phyloP scores from a whole-genome alignment of 192 early-diverging fungal genomes.

The Coemansia sp. region DNA sequence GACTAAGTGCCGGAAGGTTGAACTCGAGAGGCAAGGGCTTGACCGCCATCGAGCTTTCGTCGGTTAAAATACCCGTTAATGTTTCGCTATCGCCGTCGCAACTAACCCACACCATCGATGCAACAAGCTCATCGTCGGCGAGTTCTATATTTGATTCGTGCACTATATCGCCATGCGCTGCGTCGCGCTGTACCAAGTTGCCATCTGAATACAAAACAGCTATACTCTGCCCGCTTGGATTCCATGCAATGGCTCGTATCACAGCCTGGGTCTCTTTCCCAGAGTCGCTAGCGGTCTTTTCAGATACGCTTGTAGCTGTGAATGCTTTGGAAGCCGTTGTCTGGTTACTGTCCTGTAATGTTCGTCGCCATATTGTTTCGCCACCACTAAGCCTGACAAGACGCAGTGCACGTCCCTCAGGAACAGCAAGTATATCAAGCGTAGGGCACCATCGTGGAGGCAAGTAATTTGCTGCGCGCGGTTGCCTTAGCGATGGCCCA shows the following conservation, averaged over 20 bases:
- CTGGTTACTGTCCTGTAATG: slow-evolving; percentile 12
- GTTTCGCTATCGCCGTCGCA: slow-evolving; percentile 6
- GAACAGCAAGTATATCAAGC: slow-evolving; percentile 40
- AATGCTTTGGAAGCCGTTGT: not conserved
- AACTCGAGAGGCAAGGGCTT: slow-evolving; percentile 19
- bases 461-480: slow-evolving; percentile 6
- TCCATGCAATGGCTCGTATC: slow-evolving; percentile 37
- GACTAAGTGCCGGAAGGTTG: slow-evolving; percentile 20
- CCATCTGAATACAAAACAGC: slow-evolving; percentile 38
- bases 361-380: slow-evolving; percentile 41
- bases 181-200: slow-evolving; percentile 37
- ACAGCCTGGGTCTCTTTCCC: not conserved
- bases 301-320: not conserved
- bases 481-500: slow-evolving; percentile 16
- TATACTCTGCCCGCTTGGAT: slow-evolving; percentile 19
- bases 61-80: not conserved
- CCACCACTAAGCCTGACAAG: slow-evolving; percentile 47
- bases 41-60: not conserved
- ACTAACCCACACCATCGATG: slow-evolving; percentile 33
- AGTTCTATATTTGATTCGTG: slow-evolving; percentile 28
- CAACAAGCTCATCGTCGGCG: slow-evolving; percentile 7
- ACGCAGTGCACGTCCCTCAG: slow-evolving; percentile 34
- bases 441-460: slow-evolving; percentile 35
- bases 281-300: not conserved
- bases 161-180: slow-evolving; percentile 33